Evolutionary conservation across 352 stramenopile genomes (phyloP).

Genomic region (Globisporangium alternatum): DNA sequence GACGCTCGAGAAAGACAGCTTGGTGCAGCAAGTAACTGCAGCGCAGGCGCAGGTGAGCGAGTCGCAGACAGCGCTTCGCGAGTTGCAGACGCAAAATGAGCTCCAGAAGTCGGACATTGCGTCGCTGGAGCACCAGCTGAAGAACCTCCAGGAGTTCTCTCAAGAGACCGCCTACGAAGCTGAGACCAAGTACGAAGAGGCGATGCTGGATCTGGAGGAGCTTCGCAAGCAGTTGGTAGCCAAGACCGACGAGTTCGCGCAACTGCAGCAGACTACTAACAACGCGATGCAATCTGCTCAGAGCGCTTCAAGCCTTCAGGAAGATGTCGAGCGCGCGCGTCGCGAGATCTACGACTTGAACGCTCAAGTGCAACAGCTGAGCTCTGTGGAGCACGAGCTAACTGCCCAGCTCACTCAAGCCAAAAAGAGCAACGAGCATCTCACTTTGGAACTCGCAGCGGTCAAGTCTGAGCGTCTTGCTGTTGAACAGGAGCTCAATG

Average conservation of each 20-base stretch:
- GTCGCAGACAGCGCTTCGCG: slow-evolving; percentile 7
- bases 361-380: slow-evolving; percentile 35
- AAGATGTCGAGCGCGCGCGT: slow-evolving; percentile 32
- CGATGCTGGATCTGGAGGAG: slow-evolving; percentile 40
- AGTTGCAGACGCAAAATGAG: slow-evolving; percentile 12
- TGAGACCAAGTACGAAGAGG: slow-evolving; percentile 57
- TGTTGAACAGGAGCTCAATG: slow-evolving; percentile 29
- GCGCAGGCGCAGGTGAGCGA: background rate
- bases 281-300: slow-evolving; percentile 18
- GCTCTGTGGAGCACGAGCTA: slow-evolving; percentile 34
- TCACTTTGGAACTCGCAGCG: slow-evolving; percentile 24
- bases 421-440: slow-evolving; percentile 25
- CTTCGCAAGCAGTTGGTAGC: slow-evolving; percentile 23
- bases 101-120: slow-evolving; percentile 26
- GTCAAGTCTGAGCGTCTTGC: slow-evolving; percentile 26
- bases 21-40: slow-evolving; percentile 11
- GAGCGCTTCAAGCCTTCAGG: slow-evolving; percentile 23
- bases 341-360: slow-evolving; percentile 37
- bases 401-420: slow-evolving; percentile 32
- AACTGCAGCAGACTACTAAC: slow-evolving; percentile 20
- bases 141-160: slow-evolving; percentile 61
- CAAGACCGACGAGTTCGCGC: slow-evolving; percentile 26
- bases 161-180: slow-evolving; percentile 54
- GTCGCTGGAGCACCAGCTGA: slow-evolving; percentile 50
- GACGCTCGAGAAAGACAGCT: slow-evolving; percentile 7